Conservation (phyloP, 2,329 filamentous ascomycete species). For the Aspergillus transmontanensis region DNA sequence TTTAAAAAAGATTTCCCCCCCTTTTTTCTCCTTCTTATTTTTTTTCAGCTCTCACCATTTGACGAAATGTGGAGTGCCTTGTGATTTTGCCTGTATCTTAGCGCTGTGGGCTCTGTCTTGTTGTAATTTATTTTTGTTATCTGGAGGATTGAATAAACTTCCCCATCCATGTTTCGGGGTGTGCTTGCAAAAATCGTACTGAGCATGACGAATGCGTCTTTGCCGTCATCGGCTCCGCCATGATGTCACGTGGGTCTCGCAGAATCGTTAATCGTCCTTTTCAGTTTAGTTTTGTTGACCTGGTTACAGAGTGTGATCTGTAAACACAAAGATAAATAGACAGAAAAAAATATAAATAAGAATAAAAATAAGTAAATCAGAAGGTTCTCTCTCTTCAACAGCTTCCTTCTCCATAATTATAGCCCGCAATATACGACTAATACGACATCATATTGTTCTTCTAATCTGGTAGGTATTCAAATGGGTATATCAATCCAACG, state of each 20-base stretch:
- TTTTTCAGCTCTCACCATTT: neutral
- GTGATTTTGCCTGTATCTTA: neutral
- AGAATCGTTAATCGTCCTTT: neutral
- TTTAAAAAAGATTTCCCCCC: neutral
- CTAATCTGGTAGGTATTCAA: neutral
- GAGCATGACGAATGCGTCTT: slow-evolving; percentile 18
- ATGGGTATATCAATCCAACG: slow-evolving; percentile 17
- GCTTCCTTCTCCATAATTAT: neutral
- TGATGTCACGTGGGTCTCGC: slow-evolving; percentile 29
- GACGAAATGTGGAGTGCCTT: neutral
- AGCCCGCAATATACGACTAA: neutral
- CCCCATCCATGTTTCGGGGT: slow-evolving; percentile 1
- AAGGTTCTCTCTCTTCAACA: neutral
- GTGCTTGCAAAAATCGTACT: neutral
- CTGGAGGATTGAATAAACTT: neutral
- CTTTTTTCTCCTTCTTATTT: neutral
- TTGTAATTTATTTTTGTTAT: neutral
- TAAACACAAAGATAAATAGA: neutral
- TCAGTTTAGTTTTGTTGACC: neutral
- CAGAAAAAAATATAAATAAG: neutral
- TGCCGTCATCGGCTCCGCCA: slow-evolving; percentile 8
- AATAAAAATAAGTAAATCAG: neutral
- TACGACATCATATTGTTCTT: neutral
- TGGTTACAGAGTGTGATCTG: neutral
- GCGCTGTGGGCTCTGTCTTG: neutral